phyloP scores from a whole-genome alignment of 345 rosid species.

The Lepidium aucheri region DNA sequence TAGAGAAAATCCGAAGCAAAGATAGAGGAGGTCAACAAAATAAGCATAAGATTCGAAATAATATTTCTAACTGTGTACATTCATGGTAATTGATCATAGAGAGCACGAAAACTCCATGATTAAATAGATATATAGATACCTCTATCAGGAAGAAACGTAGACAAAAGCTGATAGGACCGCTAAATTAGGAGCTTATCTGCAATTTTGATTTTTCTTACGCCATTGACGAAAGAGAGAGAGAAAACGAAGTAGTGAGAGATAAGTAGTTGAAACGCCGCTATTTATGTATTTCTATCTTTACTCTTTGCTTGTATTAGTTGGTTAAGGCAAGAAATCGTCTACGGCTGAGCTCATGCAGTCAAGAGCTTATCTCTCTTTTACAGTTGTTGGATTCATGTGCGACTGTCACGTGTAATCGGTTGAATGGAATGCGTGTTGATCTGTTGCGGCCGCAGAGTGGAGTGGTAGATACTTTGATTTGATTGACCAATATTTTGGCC shows the following conservation, averaged over 20 bases:
- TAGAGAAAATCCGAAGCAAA: not conserved
- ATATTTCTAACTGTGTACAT: not conserved
- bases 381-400: constrained; percentile 10
- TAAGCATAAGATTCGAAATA: not conserved
- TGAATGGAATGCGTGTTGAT: not conserved
- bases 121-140: not conserved
- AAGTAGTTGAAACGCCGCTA: not conserved
- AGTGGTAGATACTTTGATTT: constrained; percentile 9
- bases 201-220: not conserved
- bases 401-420: not conserved
- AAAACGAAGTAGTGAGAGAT: not conserved
- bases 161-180: not conserved
- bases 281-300: not conserved
- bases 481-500: constrained; percentile 1
- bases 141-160: constrained; percentile 10
- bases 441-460: constrained; percentile 4
- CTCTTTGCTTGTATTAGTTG: not conserved
- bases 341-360: not conserved
- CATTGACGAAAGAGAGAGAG: not conserved
- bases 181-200: not conserved
- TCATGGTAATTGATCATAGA: not conserved
- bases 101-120: not conserved
- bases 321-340: constrained; percentile 2
- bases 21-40: not conserved
- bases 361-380: not conserved